Conservation (phyloP, 1,139 yeast species). For the Protomyces inundatus region DNA sequence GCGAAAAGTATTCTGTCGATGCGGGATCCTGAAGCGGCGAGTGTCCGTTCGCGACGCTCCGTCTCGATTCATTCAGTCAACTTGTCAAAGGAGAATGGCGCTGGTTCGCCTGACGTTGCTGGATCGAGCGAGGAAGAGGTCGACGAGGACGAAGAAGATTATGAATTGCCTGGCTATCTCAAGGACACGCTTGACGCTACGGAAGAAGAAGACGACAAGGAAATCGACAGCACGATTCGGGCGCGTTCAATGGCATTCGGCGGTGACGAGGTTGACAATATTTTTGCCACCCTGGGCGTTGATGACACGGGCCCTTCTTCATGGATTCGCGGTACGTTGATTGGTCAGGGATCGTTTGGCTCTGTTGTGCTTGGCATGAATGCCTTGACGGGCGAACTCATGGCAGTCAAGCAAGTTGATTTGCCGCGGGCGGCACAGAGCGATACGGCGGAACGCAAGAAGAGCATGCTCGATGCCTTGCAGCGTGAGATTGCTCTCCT, state of each 20-base stretch:
- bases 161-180: slow-evolving; percentile 14
- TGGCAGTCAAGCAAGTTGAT: slow-evolving; percentile 93
- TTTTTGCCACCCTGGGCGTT: slow-evolving; percentile 44
- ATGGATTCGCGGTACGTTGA: slow-evolving; percentile 96
- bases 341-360: slow-evolving; percentile 98
- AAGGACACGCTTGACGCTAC: slow-evolving; percentile 25
- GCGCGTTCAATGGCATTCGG: slow-evolving; percentile 29
- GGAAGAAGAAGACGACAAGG: slow-evolving; percentile 31
- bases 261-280: slow-evolving; percentile 41
- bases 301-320: slow-evolving; percentile 54
- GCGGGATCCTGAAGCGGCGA: background rate
- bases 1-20: background rate
- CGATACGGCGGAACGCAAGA: slow-evolving; percentile 43
- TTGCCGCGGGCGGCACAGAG: slow-evolving; percentile 51
- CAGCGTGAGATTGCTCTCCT: slow-evolving; percentile 88
- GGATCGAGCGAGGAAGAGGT: slow-evolving; percentile 32
- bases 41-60: background rate
- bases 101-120: background rate
- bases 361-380: slow-evolving; percentile 86
- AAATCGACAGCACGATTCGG: background rate
- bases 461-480: slow-evolving; percentile 72
- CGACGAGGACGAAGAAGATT: slow-evolving; percentile 34
- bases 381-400: slow-evolving; percentile 96
- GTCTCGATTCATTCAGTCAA: background rate
- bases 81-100: background rate